phyloP scores from a whole-genome alignment of 352 stramenopile species.

The Globisporangium ultimum region DNA sequence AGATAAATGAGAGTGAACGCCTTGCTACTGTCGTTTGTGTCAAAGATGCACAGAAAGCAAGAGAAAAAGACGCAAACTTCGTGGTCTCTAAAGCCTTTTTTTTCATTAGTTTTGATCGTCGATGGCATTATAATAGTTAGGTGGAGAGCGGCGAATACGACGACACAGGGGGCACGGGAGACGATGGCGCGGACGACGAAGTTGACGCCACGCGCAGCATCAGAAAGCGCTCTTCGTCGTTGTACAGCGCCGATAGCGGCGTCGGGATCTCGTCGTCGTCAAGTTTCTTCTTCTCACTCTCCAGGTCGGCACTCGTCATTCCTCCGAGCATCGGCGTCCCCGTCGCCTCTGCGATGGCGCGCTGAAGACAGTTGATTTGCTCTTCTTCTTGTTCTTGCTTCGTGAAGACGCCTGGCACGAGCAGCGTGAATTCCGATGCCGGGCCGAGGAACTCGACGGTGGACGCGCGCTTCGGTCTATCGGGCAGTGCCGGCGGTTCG shows the following conservation, averaged over 20 bases:
- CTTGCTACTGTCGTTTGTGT: not conserved
- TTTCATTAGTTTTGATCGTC: not conserved
- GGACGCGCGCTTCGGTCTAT: slow-evolving; percentile 3
- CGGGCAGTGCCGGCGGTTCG: slow-evolving; percentile 13
- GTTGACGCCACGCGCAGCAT: slow-evolving; percentile 44
- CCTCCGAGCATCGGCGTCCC: not conserved
- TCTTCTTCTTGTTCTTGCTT: slow-evolving; percentile 8
- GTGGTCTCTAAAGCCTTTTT: no score
- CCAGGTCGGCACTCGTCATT: not conserved
- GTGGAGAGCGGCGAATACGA: not conserved
- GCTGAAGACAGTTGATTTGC: slow-evolving; percentile 11
- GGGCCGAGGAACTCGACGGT: slow-evolving; percentile 9
- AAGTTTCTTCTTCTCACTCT: not conserved
- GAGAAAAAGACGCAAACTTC: no score
- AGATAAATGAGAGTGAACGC: no score
- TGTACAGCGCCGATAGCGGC: slow-evolving; percentile 66
- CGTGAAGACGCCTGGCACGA: not conserved
- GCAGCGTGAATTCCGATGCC: not conserved
- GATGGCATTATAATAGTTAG: not conserved
- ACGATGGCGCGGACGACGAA: not conserved
- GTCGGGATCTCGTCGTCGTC: slow-evolving; percentile 36
- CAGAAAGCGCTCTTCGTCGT: slow-evolving; percentile 62
- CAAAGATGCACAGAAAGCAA: no score
- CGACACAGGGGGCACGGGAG: not conserved
- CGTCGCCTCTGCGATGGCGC: slow-evolving; percentile 13